These are phyloP conservation scores for Trichoderma koningii DNA, from an alignment of 2,329 filamentous ascomycete species.

Conservation along the genomic window DNA sequence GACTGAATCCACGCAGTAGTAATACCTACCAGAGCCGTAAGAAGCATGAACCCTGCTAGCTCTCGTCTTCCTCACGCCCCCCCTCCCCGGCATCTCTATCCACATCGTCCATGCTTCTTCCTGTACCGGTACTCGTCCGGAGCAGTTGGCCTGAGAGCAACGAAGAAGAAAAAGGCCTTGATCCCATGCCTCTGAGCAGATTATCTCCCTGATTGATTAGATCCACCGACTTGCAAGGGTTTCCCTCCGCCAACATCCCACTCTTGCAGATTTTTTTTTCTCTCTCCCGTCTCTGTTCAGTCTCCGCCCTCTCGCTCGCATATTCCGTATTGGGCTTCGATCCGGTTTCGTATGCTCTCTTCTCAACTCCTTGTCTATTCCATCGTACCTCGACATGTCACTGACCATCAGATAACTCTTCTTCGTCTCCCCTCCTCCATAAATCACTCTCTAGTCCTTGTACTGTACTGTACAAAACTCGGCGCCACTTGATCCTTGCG, in stretches of 20 bases:
- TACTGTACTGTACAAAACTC: not conserved
- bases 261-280: not conserved
- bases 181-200: not conserved
- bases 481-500: constrained; percentile 9
- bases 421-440: not conserved
- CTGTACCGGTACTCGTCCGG: too few species aligned
- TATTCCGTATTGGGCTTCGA: not conserved
- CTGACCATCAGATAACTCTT: not conserved
- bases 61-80: not conserved
- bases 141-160: too few species aligned
- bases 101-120: too few species aligned
- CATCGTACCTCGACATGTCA: too few species aligned
- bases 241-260: not conserved
- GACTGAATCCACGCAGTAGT: not conserved
- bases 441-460: not conserved
- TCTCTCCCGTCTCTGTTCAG: not conserved
- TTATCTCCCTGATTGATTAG: constrained; percentile 20
- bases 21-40: not conserved
- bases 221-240: constrained; percentile 4
- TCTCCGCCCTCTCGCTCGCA: constrained; percentile 8
- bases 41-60: not conserved
- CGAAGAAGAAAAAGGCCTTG: too few species aligned
- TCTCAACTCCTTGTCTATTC: not conserved
- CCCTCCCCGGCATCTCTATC: not conserved
- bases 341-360: too few species aligned